phyloP scores from a whole-genome alignment of 306 rosid genomes.

The Oemleria cerasiformis region DNA sequence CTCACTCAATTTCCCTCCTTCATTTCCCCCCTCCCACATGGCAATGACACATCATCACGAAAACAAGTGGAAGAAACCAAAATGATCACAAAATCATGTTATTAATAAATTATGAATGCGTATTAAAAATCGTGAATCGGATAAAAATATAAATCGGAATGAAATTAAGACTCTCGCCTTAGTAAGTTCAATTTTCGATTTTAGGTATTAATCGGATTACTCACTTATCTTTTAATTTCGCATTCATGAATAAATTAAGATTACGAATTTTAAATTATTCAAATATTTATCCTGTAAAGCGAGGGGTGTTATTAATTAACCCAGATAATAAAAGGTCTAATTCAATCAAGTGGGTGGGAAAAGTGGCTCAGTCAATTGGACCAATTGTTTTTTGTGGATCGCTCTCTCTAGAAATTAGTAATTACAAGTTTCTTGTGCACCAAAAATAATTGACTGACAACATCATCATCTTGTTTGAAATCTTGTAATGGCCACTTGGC shows the following conservation, averaged over 20 bases:
- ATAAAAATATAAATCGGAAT: too few relatives aligned
- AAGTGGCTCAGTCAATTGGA: neutral
- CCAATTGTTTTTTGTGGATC: neutral
- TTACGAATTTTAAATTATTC: too few relatives aligned
- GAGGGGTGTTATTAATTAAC: too few relatives aligned
- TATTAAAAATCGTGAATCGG: too few relatives aligned
- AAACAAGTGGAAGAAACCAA: neutral
- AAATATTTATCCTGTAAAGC: too few relatives aligned
- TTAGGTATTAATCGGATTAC: too few relatives aligned
- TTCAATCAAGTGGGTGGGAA: slow-evolving; percentile 3
- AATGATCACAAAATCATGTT: neutral
- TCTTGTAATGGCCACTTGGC: slow-evolving; percentile 1
- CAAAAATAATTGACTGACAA: slow-evolving; percentile 5
- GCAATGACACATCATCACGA: neutral
- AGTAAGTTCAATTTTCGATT: too few relatives aligned
- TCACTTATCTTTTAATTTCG: too few relatives aligned
- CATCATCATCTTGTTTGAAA: slow-evolving; percentile 8
- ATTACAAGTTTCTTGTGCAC: neutral
- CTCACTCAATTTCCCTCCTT: slow-evolving; percentile 1
- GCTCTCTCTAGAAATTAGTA: neutral
- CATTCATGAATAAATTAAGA: too few relatives aligned
- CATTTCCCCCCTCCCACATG: neutral
- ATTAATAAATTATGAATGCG: neutral
- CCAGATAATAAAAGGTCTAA: neutral
- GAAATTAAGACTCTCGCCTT: too few relatives aligned